Conservation (phyloP, 75 land plant genomes). For the Larix kaempferi region DNA sequence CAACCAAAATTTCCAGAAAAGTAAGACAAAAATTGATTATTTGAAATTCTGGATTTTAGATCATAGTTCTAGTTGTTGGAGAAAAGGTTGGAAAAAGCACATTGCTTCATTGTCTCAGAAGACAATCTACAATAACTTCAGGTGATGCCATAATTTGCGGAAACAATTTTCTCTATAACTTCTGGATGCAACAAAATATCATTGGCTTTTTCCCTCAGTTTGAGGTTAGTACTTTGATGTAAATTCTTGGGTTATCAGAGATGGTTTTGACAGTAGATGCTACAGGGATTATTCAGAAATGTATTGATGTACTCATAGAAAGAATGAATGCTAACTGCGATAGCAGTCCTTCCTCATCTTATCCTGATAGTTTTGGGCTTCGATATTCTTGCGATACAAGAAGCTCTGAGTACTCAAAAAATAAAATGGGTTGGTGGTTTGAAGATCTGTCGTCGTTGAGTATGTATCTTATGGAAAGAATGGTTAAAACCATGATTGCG, state of each 20-base stretch:
- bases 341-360: constrained; percentile 34
- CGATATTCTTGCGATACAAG: constrained; percentile 48
- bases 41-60: constrained; percentile 5
- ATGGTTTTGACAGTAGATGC: constrained; percentile 26
- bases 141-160: constrained; percentile 36
- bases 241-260: too few relatives aligned
- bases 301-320: constrained; percentile 47
- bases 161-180: constrained; percentile 24
- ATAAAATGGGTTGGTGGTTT: constrained; percentile 69
- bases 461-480: constrained; percentile 39
- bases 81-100: constrained; percentile 34
- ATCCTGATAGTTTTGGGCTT: constrained; percentile 36
- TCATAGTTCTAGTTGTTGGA: constrained; percentile 29
- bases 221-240: constrained; percentile 17
- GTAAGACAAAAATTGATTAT: background rate
- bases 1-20: background rate
- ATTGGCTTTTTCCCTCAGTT: constrained; percentile 34
- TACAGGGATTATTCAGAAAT: constrained; percentile 54
- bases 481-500: constrained; percentile 47
- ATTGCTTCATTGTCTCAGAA: constrained; percentile 24
- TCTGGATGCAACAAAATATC: constrained; percentile 15
- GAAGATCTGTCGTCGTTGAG: constrained; percentile 63
- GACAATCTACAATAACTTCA: constrained; percentile 13
- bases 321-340: constrained; percentile 18
- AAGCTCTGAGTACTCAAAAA: constrained; percentile 44